Evolutionary conservation across 2,329 filamentous ascomycete species (phyloP).

Genomic region (Hymenoscyphus albidus): DNA sequence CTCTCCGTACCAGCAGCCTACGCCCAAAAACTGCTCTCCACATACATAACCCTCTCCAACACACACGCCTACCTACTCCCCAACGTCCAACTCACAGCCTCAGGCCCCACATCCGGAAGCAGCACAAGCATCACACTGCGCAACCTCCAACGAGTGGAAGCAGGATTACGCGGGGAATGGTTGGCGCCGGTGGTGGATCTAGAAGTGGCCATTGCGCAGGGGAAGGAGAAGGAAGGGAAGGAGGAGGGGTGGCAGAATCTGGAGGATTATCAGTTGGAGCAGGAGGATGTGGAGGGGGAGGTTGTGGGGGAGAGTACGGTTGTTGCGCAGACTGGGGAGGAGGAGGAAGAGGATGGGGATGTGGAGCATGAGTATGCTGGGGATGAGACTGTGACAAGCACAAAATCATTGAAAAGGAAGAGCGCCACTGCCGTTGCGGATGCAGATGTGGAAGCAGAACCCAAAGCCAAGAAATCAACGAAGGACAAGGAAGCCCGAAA

Average conservation of each 20-base stretch:
- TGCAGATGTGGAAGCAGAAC: slow-evolving; percentile 40
- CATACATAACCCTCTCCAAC: slow-evolving; percentile 30
- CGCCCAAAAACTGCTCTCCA: slow-evolving; percentile 32
- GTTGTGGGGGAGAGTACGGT: slow-evolving; percentile 19
- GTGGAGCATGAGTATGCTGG: slow-evolving; percentile 35
- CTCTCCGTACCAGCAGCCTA: slow-evolving; percentile 28
- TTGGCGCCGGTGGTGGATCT: slow-evolving; percentile 41
- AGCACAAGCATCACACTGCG: slow-evolving; percentile 44
- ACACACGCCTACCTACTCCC: slow-evolving; percentile 32
- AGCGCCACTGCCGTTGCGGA: background rate
- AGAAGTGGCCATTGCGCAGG: slow-evolving; percentile 30
- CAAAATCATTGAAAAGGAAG: slow-evolving; percentile 30
- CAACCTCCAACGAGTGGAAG: slow-evolving; percentile 49
- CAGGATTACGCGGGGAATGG: slow-evolving; percentile 48
- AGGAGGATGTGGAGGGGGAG: slow-evolving; percentile 32
- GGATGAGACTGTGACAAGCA: slow-evolving; percentile 29
- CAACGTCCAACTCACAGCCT: slow-evolving; percentile 34
- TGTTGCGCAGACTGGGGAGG: slow-evolving; percentile 37
- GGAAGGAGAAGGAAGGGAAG: slow-evolving; percentile 26
- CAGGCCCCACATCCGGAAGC: slow-evolving; percentile 30
- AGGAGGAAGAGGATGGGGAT: slow-evolving; percentile 36
- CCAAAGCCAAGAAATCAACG: slow-evolving; percentile 51
- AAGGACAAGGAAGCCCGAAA: slow-evolving; percentile 39
- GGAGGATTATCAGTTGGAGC: slow-evolving; percentile 36
- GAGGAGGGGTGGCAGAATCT: slow-evolving; percentile 36